Base-by-base conservation (phyloP, 805 yeast genomes). In the Komagataella phaffii region DNA sequence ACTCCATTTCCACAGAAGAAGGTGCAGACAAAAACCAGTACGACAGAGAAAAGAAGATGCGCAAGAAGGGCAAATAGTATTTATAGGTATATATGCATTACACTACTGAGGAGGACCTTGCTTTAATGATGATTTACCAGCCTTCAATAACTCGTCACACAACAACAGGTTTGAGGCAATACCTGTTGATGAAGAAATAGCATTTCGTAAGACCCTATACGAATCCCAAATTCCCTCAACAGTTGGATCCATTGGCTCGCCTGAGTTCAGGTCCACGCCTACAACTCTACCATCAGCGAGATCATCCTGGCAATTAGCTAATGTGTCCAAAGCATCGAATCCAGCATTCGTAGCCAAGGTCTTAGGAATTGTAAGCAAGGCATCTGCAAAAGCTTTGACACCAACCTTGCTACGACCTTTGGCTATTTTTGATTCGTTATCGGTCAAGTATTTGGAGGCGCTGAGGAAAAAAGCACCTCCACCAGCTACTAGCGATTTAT, bases 161-260 rank as follows among this genome's bases (percentile, higher is more conserved):
- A 93, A 74, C 57, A 93, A 76, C 61, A 93, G 72, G 65, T 93
- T 93, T 56, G 93, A 83, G 1, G 99, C 91, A 61, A 93, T 93
- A 51, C 96, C 96, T 1, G 95, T 85, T 44, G 98, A 96, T 48
- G 95, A 83, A 50, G 89, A 81, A 51, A 93, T 74, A 7, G 96
- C 96, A 65, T 93, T 93, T 71, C 99, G 81, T 54, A 93, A 72
- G 45, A 93, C 99, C 58, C 99, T 76, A 72, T 79, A 93, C 23
- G 96, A 86, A 69, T 93, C 99, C 95, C 96, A 93, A 53, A 93
- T 80, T 55, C 99, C 99, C 64, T 88, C 96, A 51, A 86, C 77
- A 6, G 88, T 77, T 49, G 99, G 97, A 63, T 91, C 97, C 79
- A 91, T 83, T 49, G 97, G 93, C 64, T 90, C 96, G 45, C 99